A percentile compares a stretch with the other conserved stretches of the same genome.
These are phyloP conservation scores for Cucurbita pepo DNA, from an alignment of 306 rosid species.

Conservation along the genomic window DNA sequence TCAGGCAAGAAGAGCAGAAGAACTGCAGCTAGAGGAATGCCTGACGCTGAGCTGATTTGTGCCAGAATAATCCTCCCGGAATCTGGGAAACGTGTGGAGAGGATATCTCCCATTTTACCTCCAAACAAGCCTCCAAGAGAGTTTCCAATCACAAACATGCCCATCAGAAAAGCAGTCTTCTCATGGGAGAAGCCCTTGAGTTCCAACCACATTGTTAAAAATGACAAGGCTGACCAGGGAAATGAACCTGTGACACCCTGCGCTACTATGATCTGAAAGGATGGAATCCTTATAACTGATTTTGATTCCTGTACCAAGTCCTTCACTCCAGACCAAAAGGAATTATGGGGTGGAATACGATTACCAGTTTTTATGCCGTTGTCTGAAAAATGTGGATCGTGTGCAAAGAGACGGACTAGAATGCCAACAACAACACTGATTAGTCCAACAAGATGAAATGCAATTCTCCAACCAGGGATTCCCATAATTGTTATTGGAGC, in stretches of 20 bases:
- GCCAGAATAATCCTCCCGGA: constrained; percentile 82
- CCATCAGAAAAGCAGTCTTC: constrained; percentile 65
- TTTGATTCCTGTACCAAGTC: constrained; percentile 48
- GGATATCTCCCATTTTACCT: constrained; percentile 76
- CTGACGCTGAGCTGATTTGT: constrained; percentile 83
- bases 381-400: constrained; percentile 56
- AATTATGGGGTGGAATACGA: constrained; percentile 12
- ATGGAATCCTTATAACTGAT: constrained; percentile 52
- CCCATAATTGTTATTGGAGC: constrained; percentile 71
- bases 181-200: constrained; percentile 72
- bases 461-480: constrained; percentile 87
- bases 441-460: constrained; percentile 72
- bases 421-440: constrained; percentile 59
- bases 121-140: constrained; percentile 84
- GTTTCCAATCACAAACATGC: constrained; percentile 51
- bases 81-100: constrained; percentile 51
- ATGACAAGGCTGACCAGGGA: constrained; percentile 89
- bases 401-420: constrained; percentile 54
- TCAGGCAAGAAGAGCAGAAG: constrained; percentile 57
- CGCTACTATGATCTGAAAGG: constrained; percentile 82
- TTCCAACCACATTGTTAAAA: constrained; percentile 94
- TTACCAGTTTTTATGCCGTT: constrained; percentile 11
- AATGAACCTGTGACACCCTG: constrained; percentile 93
- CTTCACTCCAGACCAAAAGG: constrained; percentile 49
- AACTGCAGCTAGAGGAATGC: constrained; percentile 65